Evolutionary conservation across 805 yeast genomes (phyloP), one percentile per base, ranked within the genome.

Genomic region (Ogataea nitratoaversa): DNA sequence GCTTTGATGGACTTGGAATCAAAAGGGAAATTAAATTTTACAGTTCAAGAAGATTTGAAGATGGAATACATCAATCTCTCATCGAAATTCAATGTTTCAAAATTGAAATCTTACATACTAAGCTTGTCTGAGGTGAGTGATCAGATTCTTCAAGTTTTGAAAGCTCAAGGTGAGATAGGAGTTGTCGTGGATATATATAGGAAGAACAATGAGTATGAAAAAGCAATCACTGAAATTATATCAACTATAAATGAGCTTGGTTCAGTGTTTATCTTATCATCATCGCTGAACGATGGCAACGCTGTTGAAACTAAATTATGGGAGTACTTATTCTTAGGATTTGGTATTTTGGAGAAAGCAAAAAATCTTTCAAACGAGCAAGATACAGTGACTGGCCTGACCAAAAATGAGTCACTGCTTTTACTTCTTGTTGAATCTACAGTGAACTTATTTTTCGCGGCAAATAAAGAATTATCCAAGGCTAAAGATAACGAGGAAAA

Each of bases 391-490:
- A 17, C 32, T 8, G 49, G 41, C 7, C 40, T 67, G 8, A 57
- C 63, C 2, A 31, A 42, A 18, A 60, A 63, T 32, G 72, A 68
- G 42, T 44, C 49, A 9, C 49, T 72, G 47, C 64, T 78, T 64
- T 47, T 71, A 9, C 46, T 54, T 5, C 48, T 74, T 5, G 55
- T 72, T 8, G 70, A 68, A 30, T 53, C 66, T 2, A 50, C 70
- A 1, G 71, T 72, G 4, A 54, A 51, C 3, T 38, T 65, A 7
- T 57, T 66, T 35, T 63, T 62, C 27, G 41, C 41, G 4, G 56
- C 60, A 17, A 66, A 57, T 19, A 47, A 43, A 1, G 39, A 45
- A 13, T 14, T 47, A 22, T 22, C 25, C 25, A 22, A 22, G 11
- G n/a, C 11, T 41, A 20, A 27, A n/a, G 16, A 28, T n/a, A 29